A percentile compares a stretch with the other conserved stretches of the same genome.
Conservation (phyloP, 495 filamentous ascomycete genomes). For the Penicillium fimorum region DNA sequence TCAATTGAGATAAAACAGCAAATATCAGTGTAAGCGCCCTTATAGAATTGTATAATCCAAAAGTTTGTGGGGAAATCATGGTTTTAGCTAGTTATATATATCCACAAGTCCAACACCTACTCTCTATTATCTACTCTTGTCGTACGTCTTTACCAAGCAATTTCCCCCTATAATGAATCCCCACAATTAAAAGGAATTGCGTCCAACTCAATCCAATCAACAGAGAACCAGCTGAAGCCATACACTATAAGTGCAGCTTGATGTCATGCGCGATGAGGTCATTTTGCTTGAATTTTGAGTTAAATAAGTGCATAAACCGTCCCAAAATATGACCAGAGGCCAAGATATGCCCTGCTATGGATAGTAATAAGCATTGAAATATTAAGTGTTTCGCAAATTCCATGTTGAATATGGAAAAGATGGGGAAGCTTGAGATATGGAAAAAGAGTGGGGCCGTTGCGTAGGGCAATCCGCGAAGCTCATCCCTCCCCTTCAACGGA, state of each 20-base stretch:
- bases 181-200: background rate
- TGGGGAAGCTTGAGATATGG: background rate
- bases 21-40: background rate
- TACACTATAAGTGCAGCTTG: background rate
- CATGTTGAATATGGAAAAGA: background rate
- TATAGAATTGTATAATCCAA: background rate
- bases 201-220: background rate
- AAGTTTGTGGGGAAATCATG: background rate
- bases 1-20: background rate
- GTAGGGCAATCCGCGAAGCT: background rate
- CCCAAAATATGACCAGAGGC: background rate
- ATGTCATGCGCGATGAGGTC: background rate
- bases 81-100: background rate
- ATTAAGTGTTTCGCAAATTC: background rate
- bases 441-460: conserved; percentile 1
- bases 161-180: background rate
- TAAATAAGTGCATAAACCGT: background rate
- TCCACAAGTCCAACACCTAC: background rate
- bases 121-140: background rate
- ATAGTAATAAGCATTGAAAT: background rate
- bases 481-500: background rate
- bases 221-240: background rate
- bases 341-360: background rate
- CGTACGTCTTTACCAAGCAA: background rate
- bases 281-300: background rate